phyloP scores from a whole-genome alignment of 192 early-diverging fungal species.

The Coemansia sp. region DNA sequence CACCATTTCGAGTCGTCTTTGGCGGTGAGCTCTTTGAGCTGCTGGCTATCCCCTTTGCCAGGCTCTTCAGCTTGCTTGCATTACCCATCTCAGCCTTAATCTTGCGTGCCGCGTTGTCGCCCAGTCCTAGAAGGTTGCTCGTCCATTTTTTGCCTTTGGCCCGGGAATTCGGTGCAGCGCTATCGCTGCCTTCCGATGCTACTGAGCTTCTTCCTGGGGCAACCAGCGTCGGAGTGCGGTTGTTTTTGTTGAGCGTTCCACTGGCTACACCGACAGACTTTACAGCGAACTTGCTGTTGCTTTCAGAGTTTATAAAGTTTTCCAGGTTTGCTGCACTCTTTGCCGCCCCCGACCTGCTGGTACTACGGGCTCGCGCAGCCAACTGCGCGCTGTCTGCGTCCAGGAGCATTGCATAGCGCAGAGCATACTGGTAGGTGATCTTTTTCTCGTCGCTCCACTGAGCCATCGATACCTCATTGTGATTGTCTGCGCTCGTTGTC shows the following conservation, averaged over 20 bases:
- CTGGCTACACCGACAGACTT: slow-evolving; percentile 44
- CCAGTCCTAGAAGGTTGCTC: slow-evolving; percentile 34
- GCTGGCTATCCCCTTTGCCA: slow-evolving; percentile 19
- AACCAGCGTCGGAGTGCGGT: slow-evolving; percentile 53
- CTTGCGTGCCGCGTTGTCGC: slow-evolving; percentile 45
- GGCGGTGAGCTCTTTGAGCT: slow-evolving; percentile 1
- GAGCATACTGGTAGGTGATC: slow-evolving; percentile 54
- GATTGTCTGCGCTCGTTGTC: not conserved
- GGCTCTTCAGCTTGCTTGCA: slow-evolving; percentile 25
- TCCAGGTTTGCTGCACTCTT: not conserved
- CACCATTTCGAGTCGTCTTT: slow-evolving; percentile 11
- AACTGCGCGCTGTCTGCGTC: slow-evolving; percentile 49
- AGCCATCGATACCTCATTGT: not conserved
- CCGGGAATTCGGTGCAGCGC: not conserved
- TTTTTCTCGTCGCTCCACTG: slow-evolving; percentile 16
- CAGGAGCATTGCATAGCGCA: slow-evolving; percentile 52
- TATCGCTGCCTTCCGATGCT: not conserved
- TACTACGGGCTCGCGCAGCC: slow-evolving; percentile 33
- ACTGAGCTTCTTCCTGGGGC: slow-evolving; percentile 4
- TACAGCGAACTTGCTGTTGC: slow-evolving; percentile 19
- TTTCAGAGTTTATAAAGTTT: not conserved
- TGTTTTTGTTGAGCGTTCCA: slow-evolving; percentile 41
- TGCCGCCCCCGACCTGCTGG: not conserved
- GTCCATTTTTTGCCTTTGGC: slow-evolving; percentile 37
- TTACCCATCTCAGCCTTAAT: slow-evolving; percentile 40